phyloP scores from a whole-genome alignment of 1,139 yeast species.

The Pneumocystis canis region DNA sequence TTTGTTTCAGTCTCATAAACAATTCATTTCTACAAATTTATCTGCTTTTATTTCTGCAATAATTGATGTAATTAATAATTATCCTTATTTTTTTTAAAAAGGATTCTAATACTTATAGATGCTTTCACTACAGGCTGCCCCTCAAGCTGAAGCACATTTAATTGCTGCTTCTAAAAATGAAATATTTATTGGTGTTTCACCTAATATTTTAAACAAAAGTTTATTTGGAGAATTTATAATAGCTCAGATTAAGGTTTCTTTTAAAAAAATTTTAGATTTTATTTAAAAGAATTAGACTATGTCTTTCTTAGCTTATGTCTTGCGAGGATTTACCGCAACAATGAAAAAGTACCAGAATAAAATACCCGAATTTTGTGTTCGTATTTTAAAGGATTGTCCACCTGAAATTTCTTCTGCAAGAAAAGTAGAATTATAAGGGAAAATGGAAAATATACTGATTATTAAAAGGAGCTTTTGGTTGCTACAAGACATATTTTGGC shows the following conservation, averaged over 20 bases:
- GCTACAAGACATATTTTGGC: slow-evolving; percentile 90
- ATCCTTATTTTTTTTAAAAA: not conserved
- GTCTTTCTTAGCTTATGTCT: slow-evolving; percentile 83
- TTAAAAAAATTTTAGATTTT: not conserved
- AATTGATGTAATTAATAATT: slow-evolving; percentile 29
- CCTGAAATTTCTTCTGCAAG: slow-evolving; percentile 88
- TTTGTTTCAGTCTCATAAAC: slow-evolving; percentile 72
- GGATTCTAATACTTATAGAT: slow-evolving; percentile 22
- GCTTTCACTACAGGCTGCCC: slow-evolving; percentile 59
- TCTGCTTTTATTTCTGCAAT: slow-evolving; percentile 73
- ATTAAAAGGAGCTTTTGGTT: slow-evolving; percentile 52
- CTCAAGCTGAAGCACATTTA: slow-evolving; percentile 55
- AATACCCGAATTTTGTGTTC: slow-evolving; percentile 75
- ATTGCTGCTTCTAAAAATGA: slow-evolving; percentile 43
- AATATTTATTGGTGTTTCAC: slow-evolving; percentile 38
- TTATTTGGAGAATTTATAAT: slow-evolving; percentile 79
- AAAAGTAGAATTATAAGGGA: slow-evolving; percentile 25
- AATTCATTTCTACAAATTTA: slow-evolving; percentile 53
- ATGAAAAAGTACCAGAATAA: slow-evolving; percentile 46
- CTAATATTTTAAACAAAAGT: slow-evolving; percentile 61
- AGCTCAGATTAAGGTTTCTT: slow-evolving; percentile 63
- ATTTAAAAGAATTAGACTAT: slow-evolving; percentile 39
- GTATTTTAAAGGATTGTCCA: slow-evolving; percentile 89
- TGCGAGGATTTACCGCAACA: slow-evolving; percentile 66
- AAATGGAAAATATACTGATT: not conserved